Evolutionary conservation across 495 filamentous ascomycete genomes (phyloP).

Genomic region (Xanthoparmelia taractica): DNA sequence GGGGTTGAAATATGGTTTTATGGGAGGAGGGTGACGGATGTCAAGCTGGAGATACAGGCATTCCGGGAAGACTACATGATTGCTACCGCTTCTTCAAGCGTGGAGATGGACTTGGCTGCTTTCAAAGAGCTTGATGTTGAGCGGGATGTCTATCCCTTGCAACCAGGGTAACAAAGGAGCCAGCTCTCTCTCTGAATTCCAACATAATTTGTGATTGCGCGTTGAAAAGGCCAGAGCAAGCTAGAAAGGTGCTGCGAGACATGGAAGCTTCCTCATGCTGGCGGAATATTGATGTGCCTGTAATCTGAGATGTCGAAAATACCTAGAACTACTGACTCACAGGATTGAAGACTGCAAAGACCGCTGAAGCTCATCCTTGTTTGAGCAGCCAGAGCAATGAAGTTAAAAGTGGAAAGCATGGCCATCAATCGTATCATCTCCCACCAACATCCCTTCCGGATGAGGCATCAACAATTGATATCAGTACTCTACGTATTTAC

Average conservation of each 20-base stretch:
- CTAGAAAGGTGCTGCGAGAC: not conserved
- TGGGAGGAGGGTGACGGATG: conserved; percentile 42
- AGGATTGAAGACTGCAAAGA: not conserved
- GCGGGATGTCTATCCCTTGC: conserved; percentile 24
- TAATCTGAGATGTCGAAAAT: not conserved
- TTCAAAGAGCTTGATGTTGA: conserved; percentile 27
- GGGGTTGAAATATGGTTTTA: conserved; percentile 48
- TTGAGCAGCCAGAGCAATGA: not conserved
- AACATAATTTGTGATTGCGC: not conserved
- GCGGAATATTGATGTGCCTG: not conserved
- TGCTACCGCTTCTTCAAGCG: conserved; percentile 41
- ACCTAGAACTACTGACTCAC: not conserved
- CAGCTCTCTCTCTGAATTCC: too few relatives aligned
- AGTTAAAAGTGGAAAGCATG: not conserved
- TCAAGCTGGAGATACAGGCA: conserved; percentile 52
- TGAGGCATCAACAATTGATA: not conserved
- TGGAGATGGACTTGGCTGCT: not conserved
- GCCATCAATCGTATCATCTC: not conserved
- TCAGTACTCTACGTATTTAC: not conserved
- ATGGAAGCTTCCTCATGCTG: not conserved
- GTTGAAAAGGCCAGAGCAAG: not conserved
- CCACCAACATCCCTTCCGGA: not conserved
- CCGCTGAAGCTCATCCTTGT: not conserved
- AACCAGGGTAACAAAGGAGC: not conserved
- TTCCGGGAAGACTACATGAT: conserved; percentile 58